Percentiles rank a stretch among this genome's conserved stretches.
Evolutionary conservation across 2,329 filamentous ascomycete genomes (phyloP).

Genomic region (Hypoxylon sp.): DNA sequence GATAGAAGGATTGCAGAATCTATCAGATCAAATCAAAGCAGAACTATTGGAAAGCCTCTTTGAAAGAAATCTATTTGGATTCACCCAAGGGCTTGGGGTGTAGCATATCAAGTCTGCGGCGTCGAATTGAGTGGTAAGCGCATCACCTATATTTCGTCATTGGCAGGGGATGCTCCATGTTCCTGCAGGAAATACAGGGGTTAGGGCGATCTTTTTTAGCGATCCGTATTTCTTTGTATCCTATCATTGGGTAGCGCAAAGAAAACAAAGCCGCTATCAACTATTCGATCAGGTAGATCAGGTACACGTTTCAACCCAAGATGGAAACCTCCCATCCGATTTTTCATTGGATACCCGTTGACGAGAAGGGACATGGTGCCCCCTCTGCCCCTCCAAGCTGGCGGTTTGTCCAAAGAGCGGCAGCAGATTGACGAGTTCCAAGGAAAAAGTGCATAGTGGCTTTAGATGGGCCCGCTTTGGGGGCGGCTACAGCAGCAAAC

Average conservation of each 20-base stretch:
- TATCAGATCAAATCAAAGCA: background rate
- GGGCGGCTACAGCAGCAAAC: conserved; percentile 24
- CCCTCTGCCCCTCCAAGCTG: no score
- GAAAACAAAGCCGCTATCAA: conserved; percentile 1
- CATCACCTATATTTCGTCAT: conserved; percentile 22
- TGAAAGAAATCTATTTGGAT: conserved; percentile 1
- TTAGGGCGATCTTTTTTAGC: conserved; percentile 13
- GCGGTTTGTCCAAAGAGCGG: background rate
- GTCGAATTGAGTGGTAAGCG: conserved; percentile 5
- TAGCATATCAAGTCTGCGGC: conserved; percentile 3
- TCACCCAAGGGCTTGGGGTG: conserved; percentile 12
- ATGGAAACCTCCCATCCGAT: no score
- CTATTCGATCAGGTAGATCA: background rate
- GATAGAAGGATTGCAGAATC: no score
- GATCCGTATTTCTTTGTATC: conserved; percentile 25
- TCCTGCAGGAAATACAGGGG: conserved; percentile 32
- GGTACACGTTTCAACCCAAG: no score
- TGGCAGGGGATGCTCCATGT: conserved; percentile 11
- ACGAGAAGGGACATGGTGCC: background rate
- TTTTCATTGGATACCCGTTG: background rate
- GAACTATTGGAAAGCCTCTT: no score
- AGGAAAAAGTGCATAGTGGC: no score
- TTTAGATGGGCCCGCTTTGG: conserved; percentile 3
- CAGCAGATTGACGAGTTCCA: no score
- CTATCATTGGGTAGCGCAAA: conserved; percentile 17